Evolutionary conservation across 305 asterid genomes (phyloP).

Genomic region (Fraxinus angustifolia): DNA sequence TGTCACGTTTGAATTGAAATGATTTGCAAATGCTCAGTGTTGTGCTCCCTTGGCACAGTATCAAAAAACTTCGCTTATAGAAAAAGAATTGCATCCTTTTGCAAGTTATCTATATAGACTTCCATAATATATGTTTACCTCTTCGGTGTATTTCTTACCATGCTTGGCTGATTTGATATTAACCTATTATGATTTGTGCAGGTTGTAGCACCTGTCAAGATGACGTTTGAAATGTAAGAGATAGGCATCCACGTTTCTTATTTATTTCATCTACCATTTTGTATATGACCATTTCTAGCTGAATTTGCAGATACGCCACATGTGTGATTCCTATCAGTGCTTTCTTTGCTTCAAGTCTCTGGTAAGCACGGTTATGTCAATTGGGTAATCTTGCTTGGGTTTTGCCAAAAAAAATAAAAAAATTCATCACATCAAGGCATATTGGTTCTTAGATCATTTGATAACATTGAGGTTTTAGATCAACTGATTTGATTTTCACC

Average conservation of each 20-base stretch:
- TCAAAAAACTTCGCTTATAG: not conserved
- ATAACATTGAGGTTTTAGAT: slow-evolving; percentile 5
- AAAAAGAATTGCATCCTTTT: slow-evolving; percentile 8
- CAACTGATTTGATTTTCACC: slow-evolving; percentile 1
- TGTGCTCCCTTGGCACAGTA: not conserved
- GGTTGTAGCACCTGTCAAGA: slow-evolving; percentile 95
- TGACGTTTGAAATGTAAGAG: slow-evolving; percentile 96
- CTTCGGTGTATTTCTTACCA: not conserved
- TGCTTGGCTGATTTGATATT: slow-evolving; percentile 9
- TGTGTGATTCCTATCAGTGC: slow-evolving; percentile 96
- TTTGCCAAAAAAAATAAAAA: not conserved
- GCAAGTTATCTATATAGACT: not conserved
- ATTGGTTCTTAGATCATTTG: not conserved
- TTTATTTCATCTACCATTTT: slow-evolving; percentile 18
- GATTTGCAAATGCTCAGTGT: slow-evolving; percentile 1
- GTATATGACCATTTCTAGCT: slow-evolving; percentile 19
- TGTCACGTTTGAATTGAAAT: not conserved
- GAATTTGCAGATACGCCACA: slow-evolving; percentile 75
- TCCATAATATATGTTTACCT: not conserved
- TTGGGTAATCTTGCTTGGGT: slow-evolving; percentile 9
- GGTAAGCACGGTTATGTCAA: slow-evolving; percentile 52
- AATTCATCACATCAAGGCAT: not conserved
- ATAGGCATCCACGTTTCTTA: slow-evolving; percentile 20
- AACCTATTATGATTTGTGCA: slow-evolving; percentile 32
- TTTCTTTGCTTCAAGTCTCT: slow-evolving; percentile 80